Conservation (phyloP, 75 land plant species). For the Pinus albicaulis region DNA sequence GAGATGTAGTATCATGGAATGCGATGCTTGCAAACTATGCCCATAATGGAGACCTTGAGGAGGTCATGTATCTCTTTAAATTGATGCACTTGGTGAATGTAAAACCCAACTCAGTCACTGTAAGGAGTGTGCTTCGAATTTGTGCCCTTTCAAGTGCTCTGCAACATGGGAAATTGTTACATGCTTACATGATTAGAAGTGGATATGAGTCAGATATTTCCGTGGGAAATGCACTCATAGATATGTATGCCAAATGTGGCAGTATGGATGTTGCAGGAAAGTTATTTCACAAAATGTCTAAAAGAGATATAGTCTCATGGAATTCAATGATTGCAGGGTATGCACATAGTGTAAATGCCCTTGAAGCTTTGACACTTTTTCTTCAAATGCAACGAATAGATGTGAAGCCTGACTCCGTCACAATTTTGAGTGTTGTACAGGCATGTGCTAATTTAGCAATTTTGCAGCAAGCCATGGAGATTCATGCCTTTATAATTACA, state of each 20-base stretch:
- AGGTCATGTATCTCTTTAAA: constrained; percentile 3
- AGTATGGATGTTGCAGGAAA: constrained; percentile 42
- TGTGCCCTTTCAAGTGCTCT: constrained; percentile 52
- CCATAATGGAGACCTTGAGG: constrained; percentile 24
- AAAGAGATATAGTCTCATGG: constrained; percentile 45
- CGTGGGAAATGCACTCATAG: constrained; percentile 59
- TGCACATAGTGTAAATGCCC: constrained; percentile 42
- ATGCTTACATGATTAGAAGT: constrained; percentile 47
- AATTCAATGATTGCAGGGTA: constrained; percentile 49
- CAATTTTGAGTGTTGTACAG: constrained; percentile 18
- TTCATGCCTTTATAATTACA: constrained; percentile 48
- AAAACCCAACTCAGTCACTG: constrained; percentile 42
- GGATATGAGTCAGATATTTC: constrained; percentile 54
- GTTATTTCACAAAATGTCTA: constrained; percentile 37
- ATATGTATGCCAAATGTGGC: constrained; percentile 62
- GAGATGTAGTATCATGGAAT: constrained; percentile 54
- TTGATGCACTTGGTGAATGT: too few species aligned
- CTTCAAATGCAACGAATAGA: neutral
- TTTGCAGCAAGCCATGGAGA: constrained; percentile 38
- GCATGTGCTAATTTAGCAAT: constrained; percentile 50
- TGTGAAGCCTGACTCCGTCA: neutral
- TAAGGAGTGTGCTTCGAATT: constrained; percentile 49
- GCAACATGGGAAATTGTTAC: constrained; percentile 43
- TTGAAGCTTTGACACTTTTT: constrained; percentile 13
- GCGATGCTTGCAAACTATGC: constrained; percentile 36